These are phyloP conservation scores for Vigna nakashimae DNA, from an alignment of 306 rosid genomes.

Conservation along the genomic window DNA sequence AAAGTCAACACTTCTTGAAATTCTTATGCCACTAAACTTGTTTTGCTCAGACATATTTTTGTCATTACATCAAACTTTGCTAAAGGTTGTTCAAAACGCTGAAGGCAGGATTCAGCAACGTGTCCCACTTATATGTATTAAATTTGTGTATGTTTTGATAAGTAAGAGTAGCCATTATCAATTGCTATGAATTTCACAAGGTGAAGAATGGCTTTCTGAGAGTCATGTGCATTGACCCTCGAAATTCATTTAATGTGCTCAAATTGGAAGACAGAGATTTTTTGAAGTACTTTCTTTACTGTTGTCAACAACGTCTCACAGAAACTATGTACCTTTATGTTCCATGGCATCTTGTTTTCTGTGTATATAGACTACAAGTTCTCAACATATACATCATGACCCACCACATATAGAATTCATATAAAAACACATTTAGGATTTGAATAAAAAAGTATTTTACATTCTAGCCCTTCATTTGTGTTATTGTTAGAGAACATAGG, in stretches of 20 bases:
- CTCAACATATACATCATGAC: too few relatives aligned
- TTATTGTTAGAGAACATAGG: too few relatives aligned
- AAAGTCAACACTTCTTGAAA: slow-evolving; percentile 56
- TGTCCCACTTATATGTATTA: not conserved
- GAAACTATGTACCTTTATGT: too few relatives aligned
- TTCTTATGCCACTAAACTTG: slow-evolving; percentile 36
- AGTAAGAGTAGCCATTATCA: not conserved
- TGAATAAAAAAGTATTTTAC: too few relatives aligned
- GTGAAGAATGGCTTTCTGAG: not conserved
- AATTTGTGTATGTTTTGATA: slow-evolving; percentile 13
- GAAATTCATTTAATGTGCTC: not conserved
- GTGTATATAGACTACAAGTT: too few relatives aligned
- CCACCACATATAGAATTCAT: too few relatives aligned
- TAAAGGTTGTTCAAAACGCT: slow-evolving; percentile 32
- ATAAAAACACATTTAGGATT: too few relatives aligned
- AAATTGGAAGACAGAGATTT: slow-evolving; percentile 7
- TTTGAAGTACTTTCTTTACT: not conserved
- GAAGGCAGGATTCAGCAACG: slow-evolving; percentile 39
- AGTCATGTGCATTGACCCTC: slow-evolving; percentile 42
- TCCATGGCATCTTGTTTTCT: too few relatives aligned
- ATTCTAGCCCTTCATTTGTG: too few relatives aligned
- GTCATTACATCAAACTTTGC: slow-evolving; percentile 26
- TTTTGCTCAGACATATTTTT: slow-evolving; percentile 31
- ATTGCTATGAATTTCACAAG: slow-evolving; percentile 18
- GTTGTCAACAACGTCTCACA: not conserved